phyloP scores from a whole-genome alignment of 176 grass and related monocot species.

The Elaeis guineensis region DNA sequence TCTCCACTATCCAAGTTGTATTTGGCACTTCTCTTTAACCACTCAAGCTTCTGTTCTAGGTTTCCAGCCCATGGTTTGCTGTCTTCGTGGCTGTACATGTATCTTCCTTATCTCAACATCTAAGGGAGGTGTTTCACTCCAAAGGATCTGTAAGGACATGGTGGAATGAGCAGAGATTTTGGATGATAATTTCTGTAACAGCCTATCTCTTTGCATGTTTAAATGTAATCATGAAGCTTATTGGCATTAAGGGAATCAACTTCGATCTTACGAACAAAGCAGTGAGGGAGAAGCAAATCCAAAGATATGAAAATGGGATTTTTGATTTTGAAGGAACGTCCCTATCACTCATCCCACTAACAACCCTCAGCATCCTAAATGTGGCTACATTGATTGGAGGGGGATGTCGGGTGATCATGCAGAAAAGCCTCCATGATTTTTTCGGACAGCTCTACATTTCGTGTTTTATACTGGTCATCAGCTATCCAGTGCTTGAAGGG shows the following conservation, averaged over 20 bases:
- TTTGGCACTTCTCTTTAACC: no score
- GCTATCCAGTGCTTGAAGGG: constrained; percentile 41
- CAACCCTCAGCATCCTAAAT: constrained; percentile 49
- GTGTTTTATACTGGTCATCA: constrained; percentile 32
- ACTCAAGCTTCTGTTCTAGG: neutral
- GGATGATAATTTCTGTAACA: constrained; percentile 44
- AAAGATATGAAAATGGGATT: constrained; percentile 30
- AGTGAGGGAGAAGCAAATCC: constrained; percentile 10
- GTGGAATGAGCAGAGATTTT: constrained; percentile 50
- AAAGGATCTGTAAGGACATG: constrained; percentile 12
- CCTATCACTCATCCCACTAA: constrained; percentile 45
- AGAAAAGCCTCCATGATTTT: constrained; percentile 1
- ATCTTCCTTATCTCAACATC: constrained; percentile 32
- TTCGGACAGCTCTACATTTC: constrained; percentile 27
- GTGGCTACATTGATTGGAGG: constrained; percentile 17
- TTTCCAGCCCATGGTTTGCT: constrained; percentile 11
- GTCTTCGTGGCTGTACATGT: constrained; percentile 20
- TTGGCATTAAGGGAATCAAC: constrained; percentile 14
- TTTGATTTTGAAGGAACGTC: constrained; percentile 46
- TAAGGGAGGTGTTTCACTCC: constrained; percentile 27
- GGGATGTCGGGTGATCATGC: constrained; percentile 20
- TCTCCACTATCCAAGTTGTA: no score
- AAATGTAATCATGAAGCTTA: constrained; percentile 15
- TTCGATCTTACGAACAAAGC: constrained; percentile 49
- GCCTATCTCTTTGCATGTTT: constrained; percentile 34